Conservation (phyloP, 768 basidiomycete species). For the Crucibulum laeve region DNA sequence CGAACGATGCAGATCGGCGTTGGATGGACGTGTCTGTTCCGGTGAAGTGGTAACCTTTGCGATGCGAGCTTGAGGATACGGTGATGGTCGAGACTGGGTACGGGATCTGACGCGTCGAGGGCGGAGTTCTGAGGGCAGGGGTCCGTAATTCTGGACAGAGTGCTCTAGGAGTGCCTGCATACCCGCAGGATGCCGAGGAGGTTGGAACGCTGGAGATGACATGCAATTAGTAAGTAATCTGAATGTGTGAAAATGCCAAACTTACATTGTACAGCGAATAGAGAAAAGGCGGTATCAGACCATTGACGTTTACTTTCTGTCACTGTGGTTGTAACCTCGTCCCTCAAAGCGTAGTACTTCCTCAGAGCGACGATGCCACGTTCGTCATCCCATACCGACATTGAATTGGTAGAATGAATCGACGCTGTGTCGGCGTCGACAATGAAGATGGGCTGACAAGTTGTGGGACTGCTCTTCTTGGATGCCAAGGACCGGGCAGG, state of each 20-base stretch:
- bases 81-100: slow-evolving; percentile 68
- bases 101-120: slow-evolving; percentile 60
- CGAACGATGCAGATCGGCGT: slow-evolving; percentile 14
- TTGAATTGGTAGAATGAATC: slow-evolving; percentile 32
- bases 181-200: slow-evolving; percentile 56
- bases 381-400: slow-evolving; percentile 63
- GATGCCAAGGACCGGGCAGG: slow-evolving; percentile 23
- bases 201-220: slow-evolving; percentile 55
- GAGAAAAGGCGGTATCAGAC: slow-evolving; percentile 69
- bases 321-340: slow-evolving; percentile 65
- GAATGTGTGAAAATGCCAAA: slow-evolving; percentile 6
- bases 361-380: slow-evolving; percentile 59
- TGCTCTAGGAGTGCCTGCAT: slow-evolving; percentile 75
- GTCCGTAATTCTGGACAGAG: slow-evolving; percentile 66
- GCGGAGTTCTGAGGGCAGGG: slow-evolving; percentile 70
- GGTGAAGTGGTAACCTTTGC: slow-evolving; percentile 42
- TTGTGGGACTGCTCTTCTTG: slow-evolving; percentile 31
- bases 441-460: slow-evolving; percentile 43
- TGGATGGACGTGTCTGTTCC: slow-evolving; percentile 27
- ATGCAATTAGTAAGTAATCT: slow-evolving; percentile 4
- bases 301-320: slow-evolving; percentile 61
- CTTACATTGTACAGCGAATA: slow-evolving; percentile 73
- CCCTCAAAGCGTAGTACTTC: slow-evolving; percentile 62
- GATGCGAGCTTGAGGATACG: slow-evolving; percentile 56
- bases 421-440: slow-evolving; percentile 55